Percentiles rank a stretch among this genome's conserved stretches.
These are phyloP conservation scores for Lichtheimia ornata DNA, from an alignment of 371 early-diverging fungal species.

Conservation along the genomic window DNA sequence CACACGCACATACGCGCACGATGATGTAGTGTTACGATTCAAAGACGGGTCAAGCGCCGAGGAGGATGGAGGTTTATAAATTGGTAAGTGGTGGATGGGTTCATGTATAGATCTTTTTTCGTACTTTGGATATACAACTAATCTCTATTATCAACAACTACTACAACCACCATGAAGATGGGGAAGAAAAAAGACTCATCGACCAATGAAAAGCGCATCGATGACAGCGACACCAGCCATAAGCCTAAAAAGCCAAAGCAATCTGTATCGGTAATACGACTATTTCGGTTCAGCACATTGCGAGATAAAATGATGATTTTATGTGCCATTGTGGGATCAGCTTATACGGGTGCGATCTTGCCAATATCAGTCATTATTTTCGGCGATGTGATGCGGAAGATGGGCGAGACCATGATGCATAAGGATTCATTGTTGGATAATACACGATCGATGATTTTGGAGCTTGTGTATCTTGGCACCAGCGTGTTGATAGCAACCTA, in stretches of 20 bases:
- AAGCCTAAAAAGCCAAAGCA: conserved; percentile 34
- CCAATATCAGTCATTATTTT: conserved; percentile 48
- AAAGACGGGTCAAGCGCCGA: too few species aligned
- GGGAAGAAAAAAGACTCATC: too few species aligned
- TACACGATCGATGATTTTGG: conserved; percentile 28
- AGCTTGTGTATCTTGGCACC: conserved; percentile 33
- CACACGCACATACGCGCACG: too few species aligned
- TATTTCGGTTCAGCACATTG: conserved; percentile 37
- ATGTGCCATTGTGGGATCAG: conserved; percentile 25
- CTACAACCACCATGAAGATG: too few species aligned
- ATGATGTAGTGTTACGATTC: too few species aligned
- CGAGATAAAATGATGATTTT: conserved; percentile 24
- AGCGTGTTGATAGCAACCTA: conserved; percentile 26
- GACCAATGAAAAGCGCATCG: too few species aligned
- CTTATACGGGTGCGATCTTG: conserved; percentile 36
- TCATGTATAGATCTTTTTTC: too few species aligned
- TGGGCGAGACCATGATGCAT: conserved; percentile 32
- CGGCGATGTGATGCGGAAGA: conserved; percentile 36
- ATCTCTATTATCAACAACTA: too few species aligned
- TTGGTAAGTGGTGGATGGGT: too few species aligned
- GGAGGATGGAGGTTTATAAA: too few species aligned
- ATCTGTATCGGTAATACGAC: conserved; percentile 24
- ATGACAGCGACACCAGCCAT: too few species aligned
- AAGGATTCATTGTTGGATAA: conserved; percentile 19
- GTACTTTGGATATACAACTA: too few species aligned